Evolutionary conservation across 768 basidiomycete species (phyloP), one percentile per base, ranked within the genome.

Genomic region (Lactarius indigo): DNA sequence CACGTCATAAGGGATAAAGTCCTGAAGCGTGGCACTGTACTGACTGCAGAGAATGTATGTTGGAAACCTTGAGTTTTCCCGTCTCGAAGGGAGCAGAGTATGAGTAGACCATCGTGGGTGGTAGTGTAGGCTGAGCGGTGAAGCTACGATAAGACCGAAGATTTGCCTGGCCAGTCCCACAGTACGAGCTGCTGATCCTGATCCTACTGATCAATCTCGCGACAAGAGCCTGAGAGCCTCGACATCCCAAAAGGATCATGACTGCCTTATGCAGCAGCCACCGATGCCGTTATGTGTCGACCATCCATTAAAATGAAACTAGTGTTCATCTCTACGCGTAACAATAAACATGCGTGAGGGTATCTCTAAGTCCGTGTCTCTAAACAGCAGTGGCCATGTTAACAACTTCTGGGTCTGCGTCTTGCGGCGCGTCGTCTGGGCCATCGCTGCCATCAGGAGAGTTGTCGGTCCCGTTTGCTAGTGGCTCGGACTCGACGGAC

Each of bases 61-160:
- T 65, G n/a, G 70, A 71, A 47, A 71, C 70, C 30, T 64, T 63
- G 64, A 71, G 70, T 20, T 62, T 69, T 26, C 60, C 68, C 1
- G 64, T 31, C 12, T 65, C 62, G 47, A 66, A 71, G 50, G 70
- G 63, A 15, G 61, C 35, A 18, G 64, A 37, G 47, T 63, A 69
- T 10, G 64, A 37, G 33, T 70, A 69, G 28, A 65, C 61, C 57
- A 66, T 69, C n/a, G 42, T 54, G 20, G 42, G 39, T n/a, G 23
- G 39, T n/a, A 18, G 23, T 28, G 31, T 58, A 23, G 44, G n/a
- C n/a, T 47, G 20, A 47, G 54, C 7, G 13, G 6, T 18, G 8
- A 30, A 39, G 41, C 8, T 57, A 52, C 50, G 31, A 31, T 58
- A 44, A 23, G 18, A 50, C 20, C 26, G 30, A 44, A 1, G 33